phyloP scores from a whole-genome alignment of 495 filamentous ascomycete species.

The Trichoderma erinaceum region DNA sequence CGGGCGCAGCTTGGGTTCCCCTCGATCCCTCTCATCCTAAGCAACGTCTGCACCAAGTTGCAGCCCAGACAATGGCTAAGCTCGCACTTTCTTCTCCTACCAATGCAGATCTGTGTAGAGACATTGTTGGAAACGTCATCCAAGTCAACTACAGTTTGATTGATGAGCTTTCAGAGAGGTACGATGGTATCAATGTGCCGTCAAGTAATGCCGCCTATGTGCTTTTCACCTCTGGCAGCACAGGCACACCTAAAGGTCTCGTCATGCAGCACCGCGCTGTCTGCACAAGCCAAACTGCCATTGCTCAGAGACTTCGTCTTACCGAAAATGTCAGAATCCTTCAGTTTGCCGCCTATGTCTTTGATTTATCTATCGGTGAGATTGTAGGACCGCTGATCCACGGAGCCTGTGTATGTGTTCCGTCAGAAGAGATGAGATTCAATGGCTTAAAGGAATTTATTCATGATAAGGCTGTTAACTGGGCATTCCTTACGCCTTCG shows the following conservation, averaged over 20 bases:
- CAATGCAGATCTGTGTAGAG: constrained; percentile 35
- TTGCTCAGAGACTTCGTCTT: constrained; percentile 28
- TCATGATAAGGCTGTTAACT: constrained; percentile 24
- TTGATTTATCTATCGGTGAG: constrained; percentile 13
- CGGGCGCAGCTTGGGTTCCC: constrained; percentile 2
- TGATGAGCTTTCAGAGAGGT: not conserved
- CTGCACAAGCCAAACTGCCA: constrained; percentile 9
- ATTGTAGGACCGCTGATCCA: not conserved
- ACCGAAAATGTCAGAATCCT: constrained; percentile 20
- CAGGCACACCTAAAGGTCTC: constrained; percentile 9
- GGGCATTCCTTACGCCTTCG: constrained; percentile 38
- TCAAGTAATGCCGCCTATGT: constrained; percentile 10
- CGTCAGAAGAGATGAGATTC: constrained; percentile 17
- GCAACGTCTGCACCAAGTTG: constrained; percentile 33
- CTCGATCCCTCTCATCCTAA: constrained; percentile 48
- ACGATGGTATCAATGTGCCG: constrained; percentile 1
- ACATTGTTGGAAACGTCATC: constrained; percentile 40
- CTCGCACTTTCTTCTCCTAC: constrained; percentile 13
- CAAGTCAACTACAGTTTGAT: constrained; percentile 44
- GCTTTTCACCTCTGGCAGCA: constrained; percentile 12
- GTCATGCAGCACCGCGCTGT: constrained; percentile 11
- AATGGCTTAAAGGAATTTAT: constrained; percentile 29
- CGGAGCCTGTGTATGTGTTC: constrained; percentile 22
- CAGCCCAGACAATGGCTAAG: not conserved
- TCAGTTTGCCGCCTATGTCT: constrained; percentile 13